Conservation (phyloP, 208 protist species). For the Acanthamoeba sp. region DNA sequence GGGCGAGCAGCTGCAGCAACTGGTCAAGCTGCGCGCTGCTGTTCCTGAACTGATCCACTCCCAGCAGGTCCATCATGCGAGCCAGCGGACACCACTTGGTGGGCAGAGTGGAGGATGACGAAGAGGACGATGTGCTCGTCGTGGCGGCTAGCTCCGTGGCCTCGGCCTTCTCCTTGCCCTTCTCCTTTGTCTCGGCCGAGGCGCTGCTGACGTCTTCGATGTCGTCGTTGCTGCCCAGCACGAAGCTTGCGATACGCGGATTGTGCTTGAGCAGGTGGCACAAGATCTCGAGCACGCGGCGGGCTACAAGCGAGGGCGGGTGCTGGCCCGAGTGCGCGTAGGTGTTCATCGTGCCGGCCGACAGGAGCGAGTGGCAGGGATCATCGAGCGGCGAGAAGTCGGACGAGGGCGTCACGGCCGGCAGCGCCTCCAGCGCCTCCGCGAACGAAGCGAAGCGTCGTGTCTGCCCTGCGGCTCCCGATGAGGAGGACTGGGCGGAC, state of each 20-base stretch:
- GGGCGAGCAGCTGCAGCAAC: conserved; percentile 44
- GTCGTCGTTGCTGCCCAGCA: conserved; percentile 21
- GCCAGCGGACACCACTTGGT: conserved; percentile 64
- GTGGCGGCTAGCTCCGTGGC: too few species aligned
- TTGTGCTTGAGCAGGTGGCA: conserved; percentile 74
- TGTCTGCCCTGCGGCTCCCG: not conserved
- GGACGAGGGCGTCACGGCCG: conserved; percentile 23
- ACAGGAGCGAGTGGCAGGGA: conserved; percentile 59
- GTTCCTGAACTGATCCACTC: conserved; percentile 67
- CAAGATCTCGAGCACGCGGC: conserved; percentile 68
- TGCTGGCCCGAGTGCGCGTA: conserved; percentile 67
- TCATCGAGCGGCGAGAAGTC: conserved; percentile 66
- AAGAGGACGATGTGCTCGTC: not conserved
- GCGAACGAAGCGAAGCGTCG: conserved; percentile 53
- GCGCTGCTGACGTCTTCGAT: not conserved
- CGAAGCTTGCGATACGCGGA: conserved; percentile 63
- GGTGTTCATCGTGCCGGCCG: conserved; percentile 54
- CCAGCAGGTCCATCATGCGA: conserved; percentile 60
- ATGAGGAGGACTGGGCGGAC: not conserved
- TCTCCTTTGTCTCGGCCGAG: not conserved
- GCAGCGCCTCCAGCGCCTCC: conserved; percentile 60
- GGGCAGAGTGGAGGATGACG: not conserved
- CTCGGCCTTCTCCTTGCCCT: conserved; percentile 9
- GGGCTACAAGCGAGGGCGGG: conserved; percentile 49
- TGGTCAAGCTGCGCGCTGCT: conserved; percentile 66